Base-by-base conservation (phyloP, 176 grass and related monocot genomes). In the Musa acuminata region DNA sequence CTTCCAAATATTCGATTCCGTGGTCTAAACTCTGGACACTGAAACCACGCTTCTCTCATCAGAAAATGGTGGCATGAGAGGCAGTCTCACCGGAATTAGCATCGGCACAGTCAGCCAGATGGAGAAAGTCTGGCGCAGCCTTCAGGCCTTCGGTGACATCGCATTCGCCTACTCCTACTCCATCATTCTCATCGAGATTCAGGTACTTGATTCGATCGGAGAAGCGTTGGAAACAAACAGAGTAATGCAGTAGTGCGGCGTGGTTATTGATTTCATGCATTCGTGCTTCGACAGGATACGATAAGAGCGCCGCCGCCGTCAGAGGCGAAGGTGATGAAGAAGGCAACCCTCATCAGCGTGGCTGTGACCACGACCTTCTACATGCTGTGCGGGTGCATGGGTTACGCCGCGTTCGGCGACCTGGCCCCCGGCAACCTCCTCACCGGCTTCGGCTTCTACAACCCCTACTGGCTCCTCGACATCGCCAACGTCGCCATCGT, bases 301-400 rank as follows among this genome's bases (percentile, higher is more conserved):
- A 86, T 86, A 62, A 86, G 73, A 66, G 75, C 80, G 0, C 75
- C 84, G 1, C 84, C 84, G 13, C 80, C 84, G 55, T 86, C 84
- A 8, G 84, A 86, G 68, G 58, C 80, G 67, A 86, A 82, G 68
- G 84, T 86, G 48, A 86, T 86, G 84, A 86, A 79, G 81, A 50
- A 60, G 29, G 84, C 84, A 21, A 86, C 84, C 10, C 2, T 86
- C 20, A 65, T 86, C 64, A 86, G 84, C 20, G 84, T 86, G 59
- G 53, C 69, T 0, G 84, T 86, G 59, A 86, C 84, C 11, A 86
- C 84, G n/a, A 1, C 82, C 23, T 82, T 86, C 73, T 86, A 86
- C 55, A 86, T 86, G 84, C 80, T 86, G 62, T 86, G 84, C 51
- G 84, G 84, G 43, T 86, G 84, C 80, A 82, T 86, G 84, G 84